A percentile compares a stretch with the other conserved stretches of the same genome.
phyloP scores from a whole-genome alignment of 768 basidiomycete species.

The Pleurotus djamor region DNA sequence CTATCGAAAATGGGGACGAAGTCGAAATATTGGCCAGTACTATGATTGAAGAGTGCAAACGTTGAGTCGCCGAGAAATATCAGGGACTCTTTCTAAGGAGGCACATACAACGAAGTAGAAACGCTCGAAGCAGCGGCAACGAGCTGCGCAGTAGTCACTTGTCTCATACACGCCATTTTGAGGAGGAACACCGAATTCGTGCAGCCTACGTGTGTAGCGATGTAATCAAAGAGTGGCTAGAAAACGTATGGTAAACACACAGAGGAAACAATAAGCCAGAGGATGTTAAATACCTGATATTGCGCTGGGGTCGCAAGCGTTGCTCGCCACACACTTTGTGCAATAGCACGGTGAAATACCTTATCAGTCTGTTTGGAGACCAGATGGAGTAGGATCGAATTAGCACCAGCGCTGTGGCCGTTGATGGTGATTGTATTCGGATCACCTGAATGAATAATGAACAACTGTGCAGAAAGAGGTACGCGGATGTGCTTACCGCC shows the following conservation, averaged over 20 bases:
- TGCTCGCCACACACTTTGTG: slow-evolving; percentile 55
- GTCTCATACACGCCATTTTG: slow-evolving; percentile 45
- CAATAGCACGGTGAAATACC: slow-evolving; percentile 55
- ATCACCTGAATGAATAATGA: too few relatives aligned
- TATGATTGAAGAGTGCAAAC: slow-evolving; percentile 20
- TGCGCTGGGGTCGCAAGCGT: slow-evolving; percentile 50
- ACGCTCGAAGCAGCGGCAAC: slow-evolving; percentile 50
- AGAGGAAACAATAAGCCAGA: not conserved
- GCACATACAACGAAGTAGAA: slow-evolving; percentile 38
- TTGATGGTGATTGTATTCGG: not conserved
- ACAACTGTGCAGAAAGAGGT: too few relatives aligned
- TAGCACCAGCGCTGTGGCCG: slow-evolving; percentile 18
- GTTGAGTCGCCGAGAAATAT: not conserved
- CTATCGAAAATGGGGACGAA: slow-evolving; percentile 43
- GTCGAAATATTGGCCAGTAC: slow-evolving; percentile 34
- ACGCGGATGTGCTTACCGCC: too few relatives aligned
- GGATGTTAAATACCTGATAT: slow-evolving; percentile 36
- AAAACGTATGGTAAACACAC: not conserved
- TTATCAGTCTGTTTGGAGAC: slow-evolving; percentile 35
- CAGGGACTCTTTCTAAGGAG: not conserved
- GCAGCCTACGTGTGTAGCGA: slow-evolving; percentile 50
- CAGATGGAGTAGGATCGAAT: slow-evolving; percentile 54
- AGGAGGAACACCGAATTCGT: slow-evolving; percentile 26
- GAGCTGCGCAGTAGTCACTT: slow-evolving; percentile 45
- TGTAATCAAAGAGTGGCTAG: slow-evolving; percentile 53